Conservation (phyloP, 441 rosid species). For the Rhodomyrtus psidioides region DNA sequence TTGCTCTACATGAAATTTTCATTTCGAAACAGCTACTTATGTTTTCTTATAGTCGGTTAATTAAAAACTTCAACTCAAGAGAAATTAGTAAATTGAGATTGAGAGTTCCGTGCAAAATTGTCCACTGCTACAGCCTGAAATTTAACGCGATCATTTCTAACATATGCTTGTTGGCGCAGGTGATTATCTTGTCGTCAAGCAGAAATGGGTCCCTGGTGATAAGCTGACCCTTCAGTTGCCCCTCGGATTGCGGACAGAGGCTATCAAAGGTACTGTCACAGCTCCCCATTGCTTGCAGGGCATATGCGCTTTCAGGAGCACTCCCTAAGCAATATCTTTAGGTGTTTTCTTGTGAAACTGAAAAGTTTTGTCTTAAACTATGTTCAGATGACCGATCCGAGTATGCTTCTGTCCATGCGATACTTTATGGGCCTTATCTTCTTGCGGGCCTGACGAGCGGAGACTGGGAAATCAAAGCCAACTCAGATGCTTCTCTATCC, state of each 20-base stretch:
- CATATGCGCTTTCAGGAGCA: not conserved
- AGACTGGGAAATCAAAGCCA: conserved; percentile 60
- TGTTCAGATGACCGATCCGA: conserved; percentile 68
- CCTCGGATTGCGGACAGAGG: conserved; percentile 55
- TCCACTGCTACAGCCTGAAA: not conserved
- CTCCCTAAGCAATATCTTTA: not conserved
- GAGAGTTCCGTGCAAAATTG: not conserved
- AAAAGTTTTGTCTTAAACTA: not conserved
- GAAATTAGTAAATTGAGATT: not conserved
- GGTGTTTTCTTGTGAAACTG: not conserved
- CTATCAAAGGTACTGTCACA: conserved; percentile 56
- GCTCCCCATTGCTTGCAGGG: not conserved
- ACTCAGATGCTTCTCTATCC: conserved; percentile 21
- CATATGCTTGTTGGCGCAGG: conserved; percentile 23
- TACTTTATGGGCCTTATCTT: conserved; percentile 82
- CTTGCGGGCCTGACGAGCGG: conserved; percentile 60
- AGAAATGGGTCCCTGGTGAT: conserved; percentile 59
- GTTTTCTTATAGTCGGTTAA: not conserved
- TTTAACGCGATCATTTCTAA: not conserved
- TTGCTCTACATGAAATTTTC: not conserved
- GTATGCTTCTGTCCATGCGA: conserved; percentile 62
- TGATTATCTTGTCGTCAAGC: conserved; percentile 40
- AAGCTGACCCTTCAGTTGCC: conserved; percentile 60
- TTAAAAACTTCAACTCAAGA: not conserved
- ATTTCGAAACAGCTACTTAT: not conserved